Percentiles rank a stretch among this genome's conserved stretches.
Evolutionary conservation across 129 eudicot genomes (phyloP).

Genomic region (Tagetes patula): DNA sequence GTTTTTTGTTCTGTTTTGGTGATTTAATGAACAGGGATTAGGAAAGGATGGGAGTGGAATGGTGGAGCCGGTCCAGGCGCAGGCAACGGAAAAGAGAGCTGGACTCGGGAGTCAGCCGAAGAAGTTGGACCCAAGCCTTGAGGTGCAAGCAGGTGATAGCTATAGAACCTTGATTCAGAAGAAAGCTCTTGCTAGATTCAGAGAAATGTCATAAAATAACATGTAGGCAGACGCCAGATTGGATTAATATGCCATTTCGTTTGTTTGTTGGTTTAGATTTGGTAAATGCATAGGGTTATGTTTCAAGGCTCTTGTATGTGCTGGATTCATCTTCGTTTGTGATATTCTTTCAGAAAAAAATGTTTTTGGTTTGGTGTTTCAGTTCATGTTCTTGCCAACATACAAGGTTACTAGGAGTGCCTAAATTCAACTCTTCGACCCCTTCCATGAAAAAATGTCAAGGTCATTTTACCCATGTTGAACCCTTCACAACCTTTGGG

Average conservation of each 20-base stretch:
- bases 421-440: too few relatives aligned
- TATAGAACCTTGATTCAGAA: conserved; percentile 88
- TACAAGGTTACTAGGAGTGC: too few relatives aligned
- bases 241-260: background rate
- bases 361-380: background rate
- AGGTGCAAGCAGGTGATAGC: conserved; percentile 97
- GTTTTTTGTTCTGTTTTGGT: conserved; percentile 28
- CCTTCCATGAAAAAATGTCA: too few relatives aligned
- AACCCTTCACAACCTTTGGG: too few relatives aligned
- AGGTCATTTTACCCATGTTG: too few relatives aligned
- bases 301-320: too few relatives aligned
- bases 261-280: conserved; percentile 2
- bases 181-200: conserved; percentile 92
- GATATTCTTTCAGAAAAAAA: background rate
- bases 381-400: too few relatives aligned
- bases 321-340: background rate
- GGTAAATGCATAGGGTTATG: conserved; percentile 26
- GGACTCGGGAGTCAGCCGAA: conserved; percentile 93
- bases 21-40: conserved; percentile 58
- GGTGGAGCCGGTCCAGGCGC: conserved; percentile 98
- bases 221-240: background rate
- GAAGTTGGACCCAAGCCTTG: conserved; percentile 83
- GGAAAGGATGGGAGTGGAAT: conserved; percentile 96
- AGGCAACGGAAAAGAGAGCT: conserved; percentile 70
- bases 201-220: conserved; percentile 79